Evolutionary conservation across 331 rosid species (phyloP), one percentile per base, ranked within the genome.

Genomic region (Malus hybrid): DNA sequence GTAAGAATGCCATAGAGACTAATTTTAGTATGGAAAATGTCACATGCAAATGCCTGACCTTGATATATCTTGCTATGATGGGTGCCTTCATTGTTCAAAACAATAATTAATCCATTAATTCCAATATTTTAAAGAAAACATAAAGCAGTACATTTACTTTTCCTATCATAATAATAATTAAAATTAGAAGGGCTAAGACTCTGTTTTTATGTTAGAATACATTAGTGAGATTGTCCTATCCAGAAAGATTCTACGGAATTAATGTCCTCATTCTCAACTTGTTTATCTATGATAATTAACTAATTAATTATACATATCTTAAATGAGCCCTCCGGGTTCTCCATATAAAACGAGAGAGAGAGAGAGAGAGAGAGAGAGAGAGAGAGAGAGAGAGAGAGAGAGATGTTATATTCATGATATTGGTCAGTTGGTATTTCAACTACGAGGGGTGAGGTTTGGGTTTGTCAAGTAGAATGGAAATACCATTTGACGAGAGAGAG

Each of bases 241-340:
- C 65, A 63, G 18, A 27, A 65, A 42, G 56, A 73, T 68, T 77
- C 70, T 78, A 57, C 24, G 60, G 64, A 22, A 31, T 72, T 77
- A 56, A 73, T 83, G 84, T 73, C 81, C 70, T 76, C 78, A 73
- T 65, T 81, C 74, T 69, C 80, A 56, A 70, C 67, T 52, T 75
- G 29, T 69, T 81, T 73, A 48, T 62, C 29, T 19, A 13, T 52
- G 48, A 10, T 42, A 39, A 39, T 39, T 0, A 39, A 39, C 44
- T 22, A 66, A 31, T 72, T 65, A 62, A 48, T 57, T 36, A 57
- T 62, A 60, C 59, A 60, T 42, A 42, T 39, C 68, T 24, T 42
- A 10, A 39, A 4, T 18, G 14, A 61, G 59, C 57, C 67, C 13
- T 60, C 48, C 14, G n/a, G 59, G 62, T 61, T 42, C 8, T 73